Percentiles rank a stretch among this genome's conserved stretches.
Evolutionary conservation across 192 early-diverging fungal genomes (phyloP).

Genomic region (Tieghemiomyces parasiticus): DNA sequence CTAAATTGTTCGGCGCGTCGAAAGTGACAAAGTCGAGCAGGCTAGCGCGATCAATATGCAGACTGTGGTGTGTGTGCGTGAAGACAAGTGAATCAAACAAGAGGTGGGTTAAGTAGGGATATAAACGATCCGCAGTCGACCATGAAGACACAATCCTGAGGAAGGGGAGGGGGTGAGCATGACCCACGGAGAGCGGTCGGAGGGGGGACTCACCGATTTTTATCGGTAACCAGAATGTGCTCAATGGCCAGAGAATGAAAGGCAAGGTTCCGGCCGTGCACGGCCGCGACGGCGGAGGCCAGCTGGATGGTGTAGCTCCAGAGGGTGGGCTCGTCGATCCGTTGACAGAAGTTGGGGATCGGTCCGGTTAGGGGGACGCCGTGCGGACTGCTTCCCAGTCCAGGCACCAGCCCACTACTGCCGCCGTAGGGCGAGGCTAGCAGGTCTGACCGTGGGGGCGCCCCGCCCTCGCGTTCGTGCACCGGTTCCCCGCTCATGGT

Average conservation of each 20-base stretch:
- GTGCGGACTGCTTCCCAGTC: too few relatives aligned
- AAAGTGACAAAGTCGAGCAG: slow-evolving; percentile 21
- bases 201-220: slow-evolving; percentile 47
- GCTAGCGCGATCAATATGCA: slow-evolving; percentile 20
- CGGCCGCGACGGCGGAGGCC: slow-evolving; percentile 54
- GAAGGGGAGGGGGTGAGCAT: neutral
- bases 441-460: too few relatives aligned
- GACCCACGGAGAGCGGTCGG: slow-evolving; percentile 18
- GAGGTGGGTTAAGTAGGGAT: too few relatives aligned
- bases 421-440: slow-evolving; percentile 7
- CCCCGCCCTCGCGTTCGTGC: too few relatives aligned
- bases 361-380: slow-evolving; percentile 20
- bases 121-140: too few relatives aligned
- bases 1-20: slow-evolving; percentile 9
- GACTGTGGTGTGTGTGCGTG: neutral
- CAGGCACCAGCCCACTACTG: slow-evolving; percentile 24
- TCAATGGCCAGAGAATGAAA: slow-evolving; percentile 60
- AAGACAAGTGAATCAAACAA: slow-evolving; percentile 10
- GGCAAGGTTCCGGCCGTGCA: slow-evolving; percentile 73
- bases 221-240: slow-evolving; percentile 73
- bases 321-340: slow-evolving; percentile 49
- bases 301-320: slow-evolving; percentile 78
- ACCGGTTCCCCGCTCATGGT: neutral
- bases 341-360: slow-evolving; percentile 6
- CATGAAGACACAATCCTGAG: too few relatives aligned